Base-by-base conservation (phyloP, 2,329 filamentous ascomycete species). In the Fusarium sp. region DNA sequence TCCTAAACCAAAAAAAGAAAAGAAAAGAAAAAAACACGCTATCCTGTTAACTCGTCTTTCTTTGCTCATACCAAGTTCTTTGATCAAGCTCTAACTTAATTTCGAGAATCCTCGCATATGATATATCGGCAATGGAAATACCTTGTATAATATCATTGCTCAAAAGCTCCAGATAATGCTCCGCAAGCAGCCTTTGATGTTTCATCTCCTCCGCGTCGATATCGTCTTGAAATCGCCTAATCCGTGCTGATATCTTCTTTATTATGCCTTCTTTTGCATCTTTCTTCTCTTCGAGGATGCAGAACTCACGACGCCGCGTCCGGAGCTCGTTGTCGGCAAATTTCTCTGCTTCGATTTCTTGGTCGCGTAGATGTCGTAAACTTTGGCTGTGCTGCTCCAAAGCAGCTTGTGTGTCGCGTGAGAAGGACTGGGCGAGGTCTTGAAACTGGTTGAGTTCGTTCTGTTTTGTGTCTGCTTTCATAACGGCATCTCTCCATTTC, bases 91-190 rank as follows among this genome's bases (percentile, higher is more conserved):
- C 52, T 8, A 55, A 22, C 42, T 55, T 55, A 2, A 48, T 55
- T 17, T 55, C 52, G 9, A 55, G n/a, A 38, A 55, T 55, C 22
- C 18, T 55, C 5, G 52, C 52, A 55, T 55, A 55, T 15, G 52
- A 55, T 20, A 55, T 55, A 14, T 55, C 52, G 2, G 42, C n/a
- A 17, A 49, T 48, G 15, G 22, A 28, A 22, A 55, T 48, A 4
- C 18, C 45, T 22, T 51, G 33, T 26, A 56, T 56, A 4, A 51
- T 40, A 7, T 57, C 53, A 40, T 57, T 57, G 44, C 45, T 57
- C 26, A 57, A 33, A 51, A 57, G 33, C 17, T 57, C 53, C 26
- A 57, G 4, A 4, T 57, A 57, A 26, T 57, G 44, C 53, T 57
- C 53, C 34, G 53, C 53, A 14, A 57, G 33, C 20, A 57, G 26